Conservation (phyloP, 305 asterid species). For the Fraxinus angustifolia region DNA sequence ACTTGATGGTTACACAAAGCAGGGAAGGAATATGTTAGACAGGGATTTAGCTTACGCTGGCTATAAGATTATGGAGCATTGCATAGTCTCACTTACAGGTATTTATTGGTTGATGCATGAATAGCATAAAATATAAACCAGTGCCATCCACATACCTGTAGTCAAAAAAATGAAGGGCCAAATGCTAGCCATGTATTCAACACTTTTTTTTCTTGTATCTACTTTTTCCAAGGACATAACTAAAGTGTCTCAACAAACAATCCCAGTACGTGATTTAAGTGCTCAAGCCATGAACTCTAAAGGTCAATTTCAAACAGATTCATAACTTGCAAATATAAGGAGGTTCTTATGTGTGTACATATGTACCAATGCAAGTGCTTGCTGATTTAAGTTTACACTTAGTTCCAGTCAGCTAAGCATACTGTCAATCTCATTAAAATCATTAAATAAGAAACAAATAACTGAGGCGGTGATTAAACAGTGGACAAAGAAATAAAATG, state of each 20-base stretch:
- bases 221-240: not conserved
- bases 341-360: not conserved
- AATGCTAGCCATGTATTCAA: not conserved
- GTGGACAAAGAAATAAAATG: constrained; percentile 20
- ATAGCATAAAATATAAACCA: not conserved
- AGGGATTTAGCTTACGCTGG: not conserved
- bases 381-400: not conserved
- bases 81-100: not conserved
- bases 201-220: not conserved
- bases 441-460: not conserved
- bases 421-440: constrained; percentile 7
- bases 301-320: not conserved
- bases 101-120: not conserved
- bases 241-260: not conserved
- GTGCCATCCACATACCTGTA: not conserved
- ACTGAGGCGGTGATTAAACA: constrained; percentile 1
- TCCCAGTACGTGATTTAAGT: not conserved
- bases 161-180: not conserved
- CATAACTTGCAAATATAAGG: not conserved
- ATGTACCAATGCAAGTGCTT: not conserved
- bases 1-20: not conserved
- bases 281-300: not conserved
- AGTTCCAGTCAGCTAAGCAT: constrained; percentile 13
- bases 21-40: not conserved
- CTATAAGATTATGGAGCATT: not conserved